Evolutionary conservation across 73 alveolate genomes (phyloP).

Genomic region (Tetrahymena malaccensis): DNA sequence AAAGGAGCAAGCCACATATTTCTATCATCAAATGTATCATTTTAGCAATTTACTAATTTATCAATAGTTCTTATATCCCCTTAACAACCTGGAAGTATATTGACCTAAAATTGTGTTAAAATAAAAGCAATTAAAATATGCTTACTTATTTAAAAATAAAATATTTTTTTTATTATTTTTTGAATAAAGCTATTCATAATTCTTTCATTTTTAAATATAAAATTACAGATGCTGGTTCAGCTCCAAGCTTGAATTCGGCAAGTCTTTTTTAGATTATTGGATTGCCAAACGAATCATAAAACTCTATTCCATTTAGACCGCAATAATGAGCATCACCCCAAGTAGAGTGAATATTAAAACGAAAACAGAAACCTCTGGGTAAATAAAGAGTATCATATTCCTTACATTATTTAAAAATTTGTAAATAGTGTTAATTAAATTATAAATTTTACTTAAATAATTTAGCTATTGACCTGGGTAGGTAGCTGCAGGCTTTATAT

Average conservation of each 20-base stretch:
- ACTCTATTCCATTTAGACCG: constrained; percentile 74
- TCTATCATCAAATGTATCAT: constrained; percentile 58
- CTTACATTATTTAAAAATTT: constrained; percentile 2
- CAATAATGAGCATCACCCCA: constrained; percentile 78
- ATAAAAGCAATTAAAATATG: neutral
- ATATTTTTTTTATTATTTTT: neutral
- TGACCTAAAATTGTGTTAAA: neutral
- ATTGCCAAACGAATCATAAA: constrained; percentile 53
- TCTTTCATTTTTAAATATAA: neutral
- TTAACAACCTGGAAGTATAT: constrained; percentile 43
- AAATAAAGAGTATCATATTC: constrained; percentile 58
- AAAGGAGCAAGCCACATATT: constrained; percentile 88
- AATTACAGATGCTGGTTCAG: constrained; percentile 51
- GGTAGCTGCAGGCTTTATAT: neutral
- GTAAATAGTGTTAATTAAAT: neutral
- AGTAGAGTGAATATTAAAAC: constrained; percentile 55
- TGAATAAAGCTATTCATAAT: neutral
- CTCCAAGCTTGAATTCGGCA: constrained; percentile 30
- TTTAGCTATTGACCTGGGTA: neutral
- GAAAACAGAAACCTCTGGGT: constrained; percentile 59
- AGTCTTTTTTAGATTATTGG: constrained; percentile 2
- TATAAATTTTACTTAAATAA: neutral
- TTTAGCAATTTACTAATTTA: constrained; percentile 65
- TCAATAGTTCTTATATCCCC: constrained; percentile 68
- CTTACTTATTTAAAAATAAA: too few species aligned